Conservation (phyloP, 2,329 filamentous ascomycete species). For the Paraphoma sp. region DNA sequence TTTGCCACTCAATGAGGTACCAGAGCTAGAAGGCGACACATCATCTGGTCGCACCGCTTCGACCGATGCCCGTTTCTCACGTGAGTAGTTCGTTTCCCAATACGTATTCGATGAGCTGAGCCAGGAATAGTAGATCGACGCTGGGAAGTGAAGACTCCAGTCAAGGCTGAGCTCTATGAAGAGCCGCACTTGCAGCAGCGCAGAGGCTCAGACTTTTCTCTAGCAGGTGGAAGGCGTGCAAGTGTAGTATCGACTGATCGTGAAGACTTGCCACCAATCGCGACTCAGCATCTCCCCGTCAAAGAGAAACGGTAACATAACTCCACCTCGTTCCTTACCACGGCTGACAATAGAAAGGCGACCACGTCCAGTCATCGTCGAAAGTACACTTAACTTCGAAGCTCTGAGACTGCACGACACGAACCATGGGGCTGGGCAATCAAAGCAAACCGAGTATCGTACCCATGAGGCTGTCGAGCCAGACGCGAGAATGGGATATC, state of each 20-base stretch:
- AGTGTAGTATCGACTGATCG: slow-evolving; percentile 22
- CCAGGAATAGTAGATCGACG: slow-evolving; percentile 31
- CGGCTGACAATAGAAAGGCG: slow-evolving; percentile 14
- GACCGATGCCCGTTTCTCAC: slow-evolving; percentile 33
- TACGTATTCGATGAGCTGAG: background rate
- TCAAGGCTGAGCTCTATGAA: slow-evolving; percentile 27
- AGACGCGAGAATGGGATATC: slow-evolving; percentile 26
- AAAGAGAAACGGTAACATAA: slow-evolving; percentile 7
- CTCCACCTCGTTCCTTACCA: background rate
- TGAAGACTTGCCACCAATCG: slow-evolving; percentile 3
- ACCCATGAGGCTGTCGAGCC: slow-evolving; percentile 17
- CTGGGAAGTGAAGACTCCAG: slow-evolving; percentile 30
- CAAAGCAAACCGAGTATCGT: slow-evolving; percentile 7
- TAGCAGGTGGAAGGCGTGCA: slow-evolving; percentile 28
- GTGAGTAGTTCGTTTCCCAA: slow-evolving; percentile 18
- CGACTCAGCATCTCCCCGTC: background rate
- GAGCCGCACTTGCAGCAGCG: slow-evolving; percentile 30
- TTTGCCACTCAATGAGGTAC: slow-evolving; percentile 30
- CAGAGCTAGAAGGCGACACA: slow-evolving; percentile 39
- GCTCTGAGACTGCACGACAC: slow-evolving; percentile 26
- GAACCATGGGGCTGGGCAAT: slow-evolving; percentile 5
- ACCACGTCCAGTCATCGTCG: slow-evolving; percentile 22
- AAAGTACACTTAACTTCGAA: slow-evolving; percentile 27
- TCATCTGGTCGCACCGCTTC: slow-evolving; percentile 40
- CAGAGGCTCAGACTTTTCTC: slow-evolving; percentile 32